These are phyloP conservation scores for Aspergillus nanangensis DNA, from an alignment of 495 filamentous ascomycete species.

Conservation along the genomic window DNA sequence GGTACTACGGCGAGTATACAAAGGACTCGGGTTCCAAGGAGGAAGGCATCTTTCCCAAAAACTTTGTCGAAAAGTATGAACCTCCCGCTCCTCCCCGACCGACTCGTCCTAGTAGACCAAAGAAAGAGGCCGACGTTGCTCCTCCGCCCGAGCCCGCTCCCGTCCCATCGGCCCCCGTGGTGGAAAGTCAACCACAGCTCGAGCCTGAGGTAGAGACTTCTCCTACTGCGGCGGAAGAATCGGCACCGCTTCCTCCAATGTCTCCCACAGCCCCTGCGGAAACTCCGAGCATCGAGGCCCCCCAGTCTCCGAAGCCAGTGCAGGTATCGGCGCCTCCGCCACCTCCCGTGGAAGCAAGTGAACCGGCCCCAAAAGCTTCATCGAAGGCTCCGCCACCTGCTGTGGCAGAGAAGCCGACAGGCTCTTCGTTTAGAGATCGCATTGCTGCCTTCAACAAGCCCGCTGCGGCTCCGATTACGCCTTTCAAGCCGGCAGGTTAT, in stretches of 20 bases:
- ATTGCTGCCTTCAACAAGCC: conserved; percentile 96
- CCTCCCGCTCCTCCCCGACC: conserved; percentile 87
- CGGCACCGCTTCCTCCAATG: conserved; percentile 37
- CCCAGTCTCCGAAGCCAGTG: conserved; percentile 23
- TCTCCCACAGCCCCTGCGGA: conserved; percentile 22
- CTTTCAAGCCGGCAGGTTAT: conserved; percentile 73
- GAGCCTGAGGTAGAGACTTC: conserved; percentile 25
- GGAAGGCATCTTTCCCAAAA: conserved; percentile 92
- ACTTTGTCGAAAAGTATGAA: conserved; percentile 95
- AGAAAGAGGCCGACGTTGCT: conserved; percentile 57
- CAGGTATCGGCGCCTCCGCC: conserved; percentile 18
- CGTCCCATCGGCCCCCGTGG: conserved; percentile 23
- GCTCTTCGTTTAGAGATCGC: conserved; percentile 83
- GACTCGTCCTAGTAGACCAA: conserved; percentile 61
- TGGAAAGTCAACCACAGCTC: conserved; percentile 19
- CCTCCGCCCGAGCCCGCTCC: conserved; percentile 36
- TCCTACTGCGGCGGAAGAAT: conserved; percentile 17
- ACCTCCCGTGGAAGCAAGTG: conserved; percentile 22
- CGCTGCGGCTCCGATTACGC: conserved; percentile 76
- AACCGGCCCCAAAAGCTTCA: conserved; percentile 39
- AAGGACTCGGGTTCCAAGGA: conserved; percentile 66
- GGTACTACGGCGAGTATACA: conserved; percentile 89
- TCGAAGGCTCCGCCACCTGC: conserved; percentile 53
- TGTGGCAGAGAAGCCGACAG: conserved; percentile 70
- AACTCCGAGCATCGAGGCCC: conserved; percentile 13